These are phyloP conservation scores for Suillus americanus DNA, from an alignment of 768 basidiomycete species.

Conservation along the genomic window DNA sequence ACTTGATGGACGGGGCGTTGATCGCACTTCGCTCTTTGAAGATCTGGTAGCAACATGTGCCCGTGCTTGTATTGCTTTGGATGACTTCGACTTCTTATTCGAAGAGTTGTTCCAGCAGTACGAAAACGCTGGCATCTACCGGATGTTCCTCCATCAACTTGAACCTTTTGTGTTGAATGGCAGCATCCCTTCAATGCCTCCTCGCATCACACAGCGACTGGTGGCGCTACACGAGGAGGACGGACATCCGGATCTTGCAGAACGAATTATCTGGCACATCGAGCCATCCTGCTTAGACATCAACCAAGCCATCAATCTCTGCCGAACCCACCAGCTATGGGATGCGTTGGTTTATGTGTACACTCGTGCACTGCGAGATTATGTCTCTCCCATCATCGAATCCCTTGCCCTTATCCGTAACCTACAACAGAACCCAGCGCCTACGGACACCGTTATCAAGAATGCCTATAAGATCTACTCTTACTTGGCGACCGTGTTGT, in stretches of 20 bases:
- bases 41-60: constrained; percentile 76
- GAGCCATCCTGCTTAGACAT: constrained; percentile 89
- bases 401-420: constrained; percentile 71
- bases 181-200: constrained; percentile 74
- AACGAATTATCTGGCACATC: constrained; percentile 94
- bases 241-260: constrained; percentile 70
- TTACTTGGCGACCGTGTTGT: constrained; percentile 78
- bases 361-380: constrained; percentile 84
- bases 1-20: constrained; percentile 86
- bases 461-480: constrained; percentile 92
- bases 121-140: constrained; percentile 76
- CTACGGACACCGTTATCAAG: constrained; percentile 57
- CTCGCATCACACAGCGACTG: constrained; percentile 83
- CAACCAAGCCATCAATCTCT: constrained; percentile 87
- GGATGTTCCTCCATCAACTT: constrained; percentile 80
- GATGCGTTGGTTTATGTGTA: constrained; percentile 96
- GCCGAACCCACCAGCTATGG: constrained; percentile 80
- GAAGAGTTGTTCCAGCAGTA: constrained; percentile 93
- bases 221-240: constrained; percentile 76
- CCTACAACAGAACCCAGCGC: constrained; percentile 15
- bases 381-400: constrained; percentile 85
- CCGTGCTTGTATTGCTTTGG: constrained; percentile 76
- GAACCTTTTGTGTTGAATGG: constrained; percentile 81
- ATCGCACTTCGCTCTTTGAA: constrained; percentile 88
- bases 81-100: constrained; percentile 84